Conservation (phyloP, 306 rosid species). For the Quercus cerris region DNA sequence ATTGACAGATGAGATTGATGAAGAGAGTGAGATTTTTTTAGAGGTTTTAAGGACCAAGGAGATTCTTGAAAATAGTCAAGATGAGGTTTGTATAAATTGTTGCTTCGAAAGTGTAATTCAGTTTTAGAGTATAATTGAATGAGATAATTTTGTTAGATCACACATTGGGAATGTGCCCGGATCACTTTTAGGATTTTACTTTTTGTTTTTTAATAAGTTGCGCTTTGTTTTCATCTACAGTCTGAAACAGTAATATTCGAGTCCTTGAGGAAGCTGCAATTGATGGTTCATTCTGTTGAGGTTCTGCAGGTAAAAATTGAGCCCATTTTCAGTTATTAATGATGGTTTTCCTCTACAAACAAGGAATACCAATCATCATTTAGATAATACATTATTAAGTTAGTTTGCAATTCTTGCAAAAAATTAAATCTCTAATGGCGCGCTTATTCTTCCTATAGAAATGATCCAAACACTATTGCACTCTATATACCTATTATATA, state of each 20-base stretch:
- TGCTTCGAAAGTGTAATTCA: neutral
- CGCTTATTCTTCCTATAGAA: neutral
- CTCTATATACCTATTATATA: neutral
- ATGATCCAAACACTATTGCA: neutral
- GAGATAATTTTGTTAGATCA: neutral
- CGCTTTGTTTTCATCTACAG: neutral
- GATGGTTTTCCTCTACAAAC: neutral
- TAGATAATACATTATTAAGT: neutral
- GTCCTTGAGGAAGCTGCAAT: conserved; percentile 20
- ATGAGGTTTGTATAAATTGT: conserved; percentile 19
- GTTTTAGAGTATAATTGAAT: neutral
- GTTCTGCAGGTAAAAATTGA: conserved; percentile 23
- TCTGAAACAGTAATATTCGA: conserved; percentile 8
- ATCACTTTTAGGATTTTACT: neutral
- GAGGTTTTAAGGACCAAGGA: conserved; percentile 25
- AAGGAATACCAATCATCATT: neutral
- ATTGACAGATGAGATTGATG: conserved; percentile 11
- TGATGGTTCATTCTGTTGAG: conserved; percentile 8
- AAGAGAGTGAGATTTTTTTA: neutral
- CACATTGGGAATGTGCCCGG: neutral
- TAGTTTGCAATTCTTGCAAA: neutral
- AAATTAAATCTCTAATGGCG: neutral
- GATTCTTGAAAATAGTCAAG: neutral
- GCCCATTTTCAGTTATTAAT: neutral
- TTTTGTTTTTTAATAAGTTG: neutral